Conservation (phyloP, 129 eudicot species). For the Kitagawia praeruptora region DNA sequence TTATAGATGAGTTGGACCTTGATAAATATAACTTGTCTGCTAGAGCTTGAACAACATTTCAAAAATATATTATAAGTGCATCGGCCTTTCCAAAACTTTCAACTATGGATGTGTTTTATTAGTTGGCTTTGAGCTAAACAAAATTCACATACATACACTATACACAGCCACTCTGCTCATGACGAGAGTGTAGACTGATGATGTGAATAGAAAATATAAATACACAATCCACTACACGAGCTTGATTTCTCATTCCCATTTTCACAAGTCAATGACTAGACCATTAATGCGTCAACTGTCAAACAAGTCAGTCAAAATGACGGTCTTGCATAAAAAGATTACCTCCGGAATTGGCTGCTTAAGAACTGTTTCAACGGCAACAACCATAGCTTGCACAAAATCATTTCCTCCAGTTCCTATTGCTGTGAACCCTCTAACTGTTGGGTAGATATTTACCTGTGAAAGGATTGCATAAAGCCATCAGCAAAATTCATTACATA, state of each 20-base stretch:
- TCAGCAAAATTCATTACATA: background rate
- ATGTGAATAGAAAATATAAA: background rate
- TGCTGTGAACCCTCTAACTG: conserved; percentile 78
- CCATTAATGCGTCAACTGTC: background rate
- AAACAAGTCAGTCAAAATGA: background rate
- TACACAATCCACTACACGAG: background rate
- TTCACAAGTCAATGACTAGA: background rate
- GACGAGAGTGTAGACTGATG: background rate
- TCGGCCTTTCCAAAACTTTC: background rate
- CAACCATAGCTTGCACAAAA: conserved; percentile 80
- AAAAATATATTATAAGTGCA: background rate
- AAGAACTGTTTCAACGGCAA: conserved; percentile 80
- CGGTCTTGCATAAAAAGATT: conserved; percentile 9
- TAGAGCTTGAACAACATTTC: background rate
- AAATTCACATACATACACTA: background rate
- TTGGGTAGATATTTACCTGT: conserved; percentile 76
- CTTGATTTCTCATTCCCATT: background rate
- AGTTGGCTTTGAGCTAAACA: background rate
- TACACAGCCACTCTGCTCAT: background rate
- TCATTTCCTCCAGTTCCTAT: conserved; percentile 93
- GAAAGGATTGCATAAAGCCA: conserved; percentile 7
- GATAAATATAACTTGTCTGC: background rate
- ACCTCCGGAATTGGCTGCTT: conserved; percentile 67
- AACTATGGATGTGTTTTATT: background rate
- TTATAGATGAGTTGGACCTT: background rate